Evolutionary conservation across 371 early-diverging fungal genomes (phyloP), one percentile per base, ranked within the genome.

Genomic region (Syncephalastrum monosporum): DNA sequence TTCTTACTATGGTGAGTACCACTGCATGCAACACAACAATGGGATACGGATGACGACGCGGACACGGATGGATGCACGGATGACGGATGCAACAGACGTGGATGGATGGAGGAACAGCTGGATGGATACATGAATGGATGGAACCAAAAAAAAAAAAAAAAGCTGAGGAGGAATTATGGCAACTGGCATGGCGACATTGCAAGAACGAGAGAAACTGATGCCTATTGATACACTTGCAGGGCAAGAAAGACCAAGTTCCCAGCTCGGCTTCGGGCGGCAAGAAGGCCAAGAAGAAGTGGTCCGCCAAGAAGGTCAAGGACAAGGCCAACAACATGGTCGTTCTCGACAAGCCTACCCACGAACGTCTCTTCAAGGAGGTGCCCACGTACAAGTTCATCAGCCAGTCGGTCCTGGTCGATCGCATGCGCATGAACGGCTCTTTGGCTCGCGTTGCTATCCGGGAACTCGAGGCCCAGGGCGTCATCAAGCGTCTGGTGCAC

Each of bases 361-460:
- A 94, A 64, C 91, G 90, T 82, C 87, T 96, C 60, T 90, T 89
- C 87, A 99, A 99, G 92, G 99, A 99, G 82, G 95, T 95, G 45
- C 99, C 98, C 65, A 93, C 98, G 75, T 97, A 95, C 91, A 97
- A 96, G 88, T 86, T 99, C 69, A 91, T 99, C 75, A 93, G 97
- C 17, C 95, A 95, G 63, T 95, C 97, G 59, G 93, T 97, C 56
- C 83, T 99, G 60, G 97, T 98, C 58, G 99, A 99, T 82, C 94
- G 98, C 81, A 92, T 98, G 65, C 89, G 92, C 72, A 85, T 99
- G 82, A 94, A 93, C 89, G 99, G 94, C 70, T 96, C 97, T 53
- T 84, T 98, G 55, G 99, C 99, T 67, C 94, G 98, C 63, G 74
- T 83, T 64, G 97, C 97, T 68, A 87, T 99, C 77, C 83, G 86